phyloP scores from a whole-genome alignment of 2,329 filamentous ascomycete species.

The Botrytis byssoidea region DNA sequence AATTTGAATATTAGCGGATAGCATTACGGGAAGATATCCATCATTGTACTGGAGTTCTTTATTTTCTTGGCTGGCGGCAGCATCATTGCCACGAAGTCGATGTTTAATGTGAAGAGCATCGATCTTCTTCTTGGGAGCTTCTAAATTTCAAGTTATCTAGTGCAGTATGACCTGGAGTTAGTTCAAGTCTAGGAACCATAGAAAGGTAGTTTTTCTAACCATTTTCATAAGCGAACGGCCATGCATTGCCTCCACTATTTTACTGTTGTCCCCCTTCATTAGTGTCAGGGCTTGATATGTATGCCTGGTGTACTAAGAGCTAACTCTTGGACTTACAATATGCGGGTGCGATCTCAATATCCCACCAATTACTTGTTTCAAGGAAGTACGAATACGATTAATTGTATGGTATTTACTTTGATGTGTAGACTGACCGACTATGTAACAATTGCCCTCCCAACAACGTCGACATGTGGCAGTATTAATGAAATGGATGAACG shows the following conservation, averaged over 20 bases:
- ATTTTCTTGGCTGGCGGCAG: slow-evolving; percentile 1
- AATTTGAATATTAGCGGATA: slow-evolving; percentile 17
- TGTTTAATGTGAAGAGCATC: background rate
- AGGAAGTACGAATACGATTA: background rate
- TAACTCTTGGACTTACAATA: background rate
- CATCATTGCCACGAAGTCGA: background rate
- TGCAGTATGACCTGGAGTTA: background rate
- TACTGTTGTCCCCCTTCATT: background rate
- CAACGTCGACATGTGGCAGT: background rate
- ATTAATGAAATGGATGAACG: background rate
- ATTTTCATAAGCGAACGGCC: background rate
- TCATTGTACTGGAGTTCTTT: slow-evolving; percentile 2
- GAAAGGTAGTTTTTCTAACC: background rate
- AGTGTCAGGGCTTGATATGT: background rate
- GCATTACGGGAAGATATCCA: slow-evolving; percentile 19
- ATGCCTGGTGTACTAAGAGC: background rate
- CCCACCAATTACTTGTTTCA: background rate
- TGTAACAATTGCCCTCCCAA: background rate
- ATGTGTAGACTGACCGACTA: background rate
- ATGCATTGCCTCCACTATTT: slow-evolving; percentile 1
- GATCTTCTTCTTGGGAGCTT: background rate
- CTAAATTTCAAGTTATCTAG: background rate
- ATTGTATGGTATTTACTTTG: background rate
- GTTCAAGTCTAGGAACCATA: background rate
- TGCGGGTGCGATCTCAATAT: background rate